Evolutionary conservation across 768 basidiomycete species (phyloP), one percentile per base, ranked within the genome.

Genomic region (Panaeolus cyanescens): DNA sequence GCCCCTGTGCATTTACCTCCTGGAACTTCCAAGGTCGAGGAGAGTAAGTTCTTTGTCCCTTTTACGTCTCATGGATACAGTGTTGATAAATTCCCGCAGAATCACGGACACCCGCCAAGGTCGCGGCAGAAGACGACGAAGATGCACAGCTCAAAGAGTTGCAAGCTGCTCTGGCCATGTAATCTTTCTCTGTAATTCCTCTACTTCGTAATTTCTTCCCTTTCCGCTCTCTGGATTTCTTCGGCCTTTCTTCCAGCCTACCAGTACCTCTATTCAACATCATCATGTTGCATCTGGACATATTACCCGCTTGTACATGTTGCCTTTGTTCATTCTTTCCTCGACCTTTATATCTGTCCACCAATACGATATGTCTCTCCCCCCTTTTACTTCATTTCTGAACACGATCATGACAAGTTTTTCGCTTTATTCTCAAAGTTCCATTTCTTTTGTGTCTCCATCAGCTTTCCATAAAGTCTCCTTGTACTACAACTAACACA

Each of bases 81-180:
- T 30, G 30, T 6, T 55, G 15, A 20, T 62, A 56, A 34, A 32
- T 59, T 54, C 54, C 64, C 28, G 40, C 69, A 69, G 69, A 69
- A 61, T 34, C 67, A 65, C 71, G 68, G 62, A 69, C 73, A 77
- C 73, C 80, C 64, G 71, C 73, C 45, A 50, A 50, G 45, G 45
- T 50, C 45, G 45, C 45, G 67, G 82, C 59, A 37, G 94, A 95
- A 71, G 93, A 93, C 74, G 94, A 96, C 80, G 96, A 98, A 74
- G 96, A 93, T 65, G 88, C 85, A 42, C 89, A 96, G 75, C 86
- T 99, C 72, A 85, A 83, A 74, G 88, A 92, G 73, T 80, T 99
- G 66, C 96, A 97, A 78, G 95, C 93, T 20, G 85, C 84, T 39
- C 77, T 96, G 71, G 88, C 93, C 20, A 92, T 96, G 90, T 94